Percentiles rank a stretch among this genome's conserved stretches.
These are phyloP conservation scores for Staphylotrichum longicolle DNA, from an alignment of 495 filamentous ascomycete genomes.

Conservation along the genomic window DNA sequence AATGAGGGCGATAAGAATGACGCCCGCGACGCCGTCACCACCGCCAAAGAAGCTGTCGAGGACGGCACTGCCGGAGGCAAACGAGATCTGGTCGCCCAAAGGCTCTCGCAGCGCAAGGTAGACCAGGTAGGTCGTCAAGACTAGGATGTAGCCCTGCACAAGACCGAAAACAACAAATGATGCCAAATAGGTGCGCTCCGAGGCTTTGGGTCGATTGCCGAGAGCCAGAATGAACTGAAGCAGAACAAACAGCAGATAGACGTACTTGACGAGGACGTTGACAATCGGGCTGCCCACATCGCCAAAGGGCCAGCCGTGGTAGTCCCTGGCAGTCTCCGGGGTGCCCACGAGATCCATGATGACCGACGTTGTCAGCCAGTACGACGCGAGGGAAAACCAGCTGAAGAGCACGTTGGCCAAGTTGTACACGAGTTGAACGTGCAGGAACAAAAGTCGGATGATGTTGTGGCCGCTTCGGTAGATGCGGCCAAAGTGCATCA, in stretches of 20 bases:
- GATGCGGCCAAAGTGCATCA: constrained; percentile 99
- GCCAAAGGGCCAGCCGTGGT: constrained; percentile 77
- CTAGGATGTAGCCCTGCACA: constrained; percentile 86
- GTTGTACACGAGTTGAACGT: constrained; percentile 95
- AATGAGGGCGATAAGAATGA: constrained; percentile 89
- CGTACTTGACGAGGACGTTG: constrained; percentile 88
- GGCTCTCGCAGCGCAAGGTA: constrained; percentile 69
- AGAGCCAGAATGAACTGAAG: constrained; percentile 96
- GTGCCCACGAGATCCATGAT: constrained; percentile 95
- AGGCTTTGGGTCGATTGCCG: constrained; percentile 94
- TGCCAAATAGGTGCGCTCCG: constrained; percentile 81
- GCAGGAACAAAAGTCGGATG: constrained; percentile 96
- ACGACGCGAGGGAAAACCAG: constrained; percentile 92
- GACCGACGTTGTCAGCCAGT: constrained; percentile 93
- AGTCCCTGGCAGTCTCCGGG: constrained; percentile 48
- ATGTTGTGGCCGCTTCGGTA: constrained; percentile 98
- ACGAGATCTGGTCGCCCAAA: constrained; percentile 44
- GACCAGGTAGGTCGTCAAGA: constrained; percentile 85
- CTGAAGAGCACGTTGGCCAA: constrained; percentile 82
- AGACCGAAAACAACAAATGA: constrained; percentile 85
- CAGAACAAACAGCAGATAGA: constrained; percentile 85
- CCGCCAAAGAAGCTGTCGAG: constrained; percentile 76
- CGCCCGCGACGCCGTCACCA: constrained; percentile 54
- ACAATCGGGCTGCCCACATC: constrained; percentile 78
- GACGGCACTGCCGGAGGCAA: constrained; percentile 47